phyloP scores from a whole-genome alignment of 2,329 filamentous ascomycete species.

The Dactylellina haptotyla region DNA sequence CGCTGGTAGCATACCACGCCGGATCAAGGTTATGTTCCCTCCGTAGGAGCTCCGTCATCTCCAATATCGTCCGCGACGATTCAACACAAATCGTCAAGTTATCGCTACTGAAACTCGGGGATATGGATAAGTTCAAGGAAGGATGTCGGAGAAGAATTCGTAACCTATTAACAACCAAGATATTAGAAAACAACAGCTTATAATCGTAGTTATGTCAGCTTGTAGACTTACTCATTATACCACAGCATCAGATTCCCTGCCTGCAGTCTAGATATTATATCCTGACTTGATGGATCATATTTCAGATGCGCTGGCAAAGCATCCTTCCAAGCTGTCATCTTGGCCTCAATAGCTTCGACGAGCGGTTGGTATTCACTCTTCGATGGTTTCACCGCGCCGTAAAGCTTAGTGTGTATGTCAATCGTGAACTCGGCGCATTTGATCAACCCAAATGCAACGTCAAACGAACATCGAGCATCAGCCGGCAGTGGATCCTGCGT shows the following conservation, averaged over 20 bases:
- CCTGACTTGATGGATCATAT: constrained; percentile 61
- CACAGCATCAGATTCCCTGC: constrained; percentile 69
- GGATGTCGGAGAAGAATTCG: constrained; percentile 71
- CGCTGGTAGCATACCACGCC: constrained; percentile 78
- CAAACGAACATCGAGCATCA: constrained; percentile 71
- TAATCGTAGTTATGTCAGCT: neutral
- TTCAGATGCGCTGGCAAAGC: constrained; percentile 72
- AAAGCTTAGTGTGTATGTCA: constrained; percentile 80
- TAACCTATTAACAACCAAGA: constrained; percentile 59
- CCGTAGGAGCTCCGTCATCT: constrained; percentile 69
- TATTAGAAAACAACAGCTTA: constrained; percentile 5
- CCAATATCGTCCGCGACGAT: constrained; percentile 72
- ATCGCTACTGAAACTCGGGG: constrained; percentile 69
- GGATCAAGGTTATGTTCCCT: constrained; percentile 75
- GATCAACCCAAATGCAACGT: constrained; percentile 62
- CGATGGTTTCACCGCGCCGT: constrained; percentile 73
- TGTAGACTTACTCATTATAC: constrained; percentile 64
- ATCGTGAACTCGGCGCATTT: constrained; percentile 75
- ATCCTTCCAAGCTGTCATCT: constrained; percentile 72
- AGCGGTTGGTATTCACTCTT: constrained; percentile 70
- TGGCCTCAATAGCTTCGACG: constrained; percentile 73
- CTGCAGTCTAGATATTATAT: constrained; percentile 65
- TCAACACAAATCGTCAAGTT: constrained; percentile 74
- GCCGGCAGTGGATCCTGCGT: constrained; percentile 64
- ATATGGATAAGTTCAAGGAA: constrained; percentile 69